Evolutionary conservation across 768 basidiomycete genomes (phyloP), one percentile per base, ranked within the genome.

Genomic region (Cubamyces sp.): DNA sequence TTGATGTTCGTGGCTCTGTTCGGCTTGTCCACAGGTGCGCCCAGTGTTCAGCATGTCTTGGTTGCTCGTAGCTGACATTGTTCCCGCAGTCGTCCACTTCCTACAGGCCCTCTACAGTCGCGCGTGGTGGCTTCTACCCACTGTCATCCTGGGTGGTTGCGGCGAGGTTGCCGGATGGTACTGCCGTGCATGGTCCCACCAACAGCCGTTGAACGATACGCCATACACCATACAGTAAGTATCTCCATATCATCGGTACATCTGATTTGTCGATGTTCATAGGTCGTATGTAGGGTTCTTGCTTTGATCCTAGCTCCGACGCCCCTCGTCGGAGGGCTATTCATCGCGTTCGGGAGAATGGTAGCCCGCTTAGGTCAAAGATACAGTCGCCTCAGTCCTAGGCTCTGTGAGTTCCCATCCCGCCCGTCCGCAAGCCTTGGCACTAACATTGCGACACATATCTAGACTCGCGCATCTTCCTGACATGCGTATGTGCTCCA

Each of bases 171-270:
- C 78, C 3, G 78, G 79, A 0, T 79, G 77, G 78, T 49, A 58
- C 18, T 76, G 64, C 0, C 65, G 78, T 16, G 56, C 74, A 12
- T 77, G 75, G 76, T 73, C 71, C 11, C 70, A 66, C 56, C 62
- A 69, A 18, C 66, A 71, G 28, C 69, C 71, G 0, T 28, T 65
- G 4, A 40, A 62, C 15, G 54, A 68, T 23, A 66, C 70, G 28
- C 70, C 79, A 0, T 82, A 75, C 66, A 60, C 78, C 43, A 78
- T 79, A 58, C 79, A 81, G 74, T 54, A 23, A 54, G 41, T 23
- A 23, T 40, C n/a, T 40, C 28, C n/a, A 34, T n/a, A 26, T 11
- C 8, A 11, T 34, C 6, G 9, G 34, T 11, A 9, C 34, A 11
- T n/a, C n/a, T n/a, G n/a, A n/a, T n/a, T n/a, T n/a, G n/a, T n/a